Percentiles rank a stretch among this genome's conserved stretches.
Conservation (phyloP, 2,329 filamentous ascomycete species). For the Calycina marina region DNA sequence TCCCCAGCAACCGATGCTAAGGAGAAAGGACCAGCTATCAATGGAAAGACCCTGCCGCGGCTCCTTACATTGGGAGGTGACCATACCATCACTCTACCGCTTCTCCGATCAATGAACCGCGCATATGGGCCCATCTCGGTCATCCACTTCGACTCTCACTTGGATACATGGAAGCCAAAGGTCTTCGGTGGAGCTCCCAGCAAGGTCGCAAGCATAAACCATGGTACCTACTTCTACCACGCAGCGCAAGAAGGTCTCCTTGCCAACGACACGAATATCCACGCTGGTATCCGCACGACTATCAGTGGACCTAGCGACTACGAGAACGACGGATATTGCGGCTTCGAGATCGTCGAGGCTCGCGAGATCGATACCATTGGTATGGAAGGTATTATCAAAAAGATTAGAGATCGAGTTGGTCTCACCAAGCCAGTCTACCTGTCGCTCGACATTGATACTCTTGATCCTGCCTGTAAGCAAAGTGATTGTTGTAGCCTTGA, state of each 20-base stretch:
- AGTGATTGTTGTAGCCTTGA: too few relatives aligned
- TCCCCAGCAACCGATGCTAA: slow-evolving; percentile 53
- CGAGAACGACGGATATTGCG: slow-evolving; percentile 73
- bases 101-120: slow-evolving; percentile 43
- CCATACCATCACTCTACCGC: slow-evolving; percentile 46
- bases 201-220: slow-evolving; percentile 64
- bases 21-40: slow-evolving; percentile 51
- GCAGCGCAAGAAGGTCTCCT: slow-evolving; percentile 65
- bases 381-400: slow-evolving; percentile 61
- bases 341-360: slow-evolving; percentile 70
- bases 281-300: slow-evolving; percentile 75
- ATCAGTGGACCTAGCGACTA: slow-evolving; percentile 67
- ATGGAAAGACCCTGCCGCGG: slow-evolving; percentile 62
- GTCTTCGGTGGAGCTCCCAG: slow-evolving; percentile 74
- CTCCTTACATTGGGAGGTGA: slow-evolving; percentile 63
- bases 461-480: slow-evolving; percentile 64
- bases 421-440: slow-evolving; percentile 65
- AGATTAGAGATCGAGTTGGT: slow-evolving; percentile 61
- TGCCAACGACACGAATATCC: slow-evolving; percentile 72
- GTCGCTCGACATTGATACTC: slow-evolving; percentile 74
- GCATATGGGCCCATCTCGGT: slow-evolving; percentile 46
- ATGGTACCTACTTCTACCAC: slow-evolving; percentile 83
- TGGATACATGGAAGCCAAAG: slow-evolving; percentile 69
- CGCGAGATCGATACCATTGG: slow-evolving; percentile 56
- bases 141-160: slow-evolving; percentile 48